These are phyloP conservation scores for Ceratopteris richardii DNA, from an alignment of 75 land plant genomes.

Conservation along the genomic window DNA sequence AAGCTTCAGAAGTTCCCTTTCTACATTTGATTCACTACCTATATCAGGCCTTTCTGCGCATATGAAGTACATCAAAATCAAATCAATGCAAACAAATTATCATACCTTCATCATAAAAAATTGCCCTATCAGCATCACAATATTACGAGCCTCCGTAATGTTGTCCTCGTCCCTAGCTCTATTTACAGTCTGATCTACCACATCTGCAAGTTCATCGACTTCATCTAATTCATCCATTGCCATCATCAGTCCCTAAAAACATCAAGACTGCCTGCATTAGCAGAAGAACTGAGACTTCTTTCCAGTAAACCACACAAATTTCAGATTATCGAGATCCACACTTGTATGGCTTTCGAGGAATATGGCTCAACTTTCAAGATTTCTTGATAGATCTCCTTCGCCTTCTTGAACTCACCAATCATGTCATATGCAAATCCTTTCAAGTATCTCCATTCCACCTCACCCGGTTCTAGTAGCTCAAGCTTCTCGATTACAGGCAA, in stretches of 20 bases:
- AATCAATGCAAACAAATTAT: too few relatives aligned
- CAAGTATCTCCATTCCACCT: background rate
- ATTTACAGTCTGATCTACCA: background rate
- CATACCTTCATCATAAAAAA: constrained; percentile 2
- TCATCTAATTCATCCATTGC: constrained; percentile 1
- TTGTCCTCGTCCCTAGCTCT: background rate
- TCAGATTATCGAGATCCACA: too few relatives aligned
- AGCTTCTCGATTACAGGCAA: background rate
- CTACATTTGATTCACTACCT: too few relatives aligned
- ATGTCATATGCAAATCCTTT: background rate
- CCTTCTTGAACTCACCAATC: background rate
- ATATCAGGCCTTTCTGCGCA: too few relatives aligned
- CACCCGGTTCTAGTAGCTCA: background rate
- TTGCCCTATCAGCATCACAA: constrained; percentile 1
- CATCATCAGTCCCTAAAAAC: constrained; percentile 1
- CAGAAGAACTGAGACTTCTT: too few relatives aligned
- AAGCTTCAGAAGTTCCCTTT: too few relatives aligned
- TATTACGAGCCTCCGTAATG: background rate
- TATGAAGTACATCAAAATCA: too few relatives aligned
- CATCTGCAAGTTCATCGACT: background rate
- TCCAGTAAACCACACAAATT: too few relatives aligned
- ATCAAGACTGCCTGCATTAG: too few relatives aligned
- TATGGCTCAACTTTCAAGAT: background rate
- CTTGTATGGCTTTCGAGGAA: background rate
- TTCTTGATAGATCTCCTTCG: background rate